A percentile compares a stretch with the other conserved stretches of the same genome.
Conservation (phyloP, 164 flowering plant genomes). For the Magnolia kwangsiensis region DNA sequence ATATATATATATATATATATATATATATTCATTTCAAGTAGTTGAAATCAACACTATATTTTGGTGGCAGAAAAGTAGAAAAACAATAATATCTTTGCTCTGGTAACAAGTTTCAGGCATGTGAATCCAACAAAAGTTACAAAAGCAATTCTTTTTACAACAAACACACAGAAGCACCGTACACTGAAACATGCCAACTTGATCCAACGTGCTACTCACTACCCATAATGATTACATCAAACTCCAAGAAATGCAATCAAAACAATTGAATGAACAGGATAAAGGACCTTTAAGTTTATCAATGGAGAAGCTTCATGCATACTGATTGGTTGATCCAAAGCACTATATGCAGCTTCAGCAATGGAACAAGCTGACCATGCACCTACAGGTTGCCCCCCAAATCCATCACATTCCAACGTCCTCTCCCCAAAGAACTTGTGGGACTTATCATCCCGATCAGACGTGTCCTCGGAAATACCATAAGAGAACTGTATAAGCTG, state of each 20-base stretch:
- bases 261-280: neutral
- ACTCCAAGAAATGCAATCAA: neutral
- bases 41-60: no score
- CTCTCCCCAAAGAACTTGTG: conserved; percentile 3
- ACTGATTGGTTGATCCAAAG: conserved; percentile 80
- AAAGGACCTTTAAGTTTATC: conserved; percentile 65
- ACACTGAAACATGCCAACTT: no score
- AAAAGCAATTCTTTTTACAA: no score
- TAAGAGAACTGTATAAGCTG: conserved; percentile 78
- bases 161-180: no score
- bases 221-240: neutral
- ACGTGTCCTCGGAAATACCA: conserved; percentile 16
- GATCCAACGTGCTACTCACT: no score
- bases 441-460: conserved; percentile 3
- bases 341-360: conserved; percentile 94
- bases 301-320: conserved; percentile 69
- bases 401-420: conserved; percentile 15
- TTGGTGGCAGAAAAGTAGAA: no score
- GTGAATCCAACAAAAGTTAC: no score
- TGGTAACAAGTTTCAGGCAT: no score
- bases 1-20: no score
- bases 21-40: no score
- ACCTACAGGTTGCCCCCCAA: conserved; percentile 83
- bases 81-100: no score
- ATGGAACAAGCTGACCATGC: conserved; percentile 78